Evolutionary conservation across 2,329 filamentous ascomycete species (phyloP), one percentile per base, ranked within the genome.

Genomic region (Lizonia empirigonia): DNA sequence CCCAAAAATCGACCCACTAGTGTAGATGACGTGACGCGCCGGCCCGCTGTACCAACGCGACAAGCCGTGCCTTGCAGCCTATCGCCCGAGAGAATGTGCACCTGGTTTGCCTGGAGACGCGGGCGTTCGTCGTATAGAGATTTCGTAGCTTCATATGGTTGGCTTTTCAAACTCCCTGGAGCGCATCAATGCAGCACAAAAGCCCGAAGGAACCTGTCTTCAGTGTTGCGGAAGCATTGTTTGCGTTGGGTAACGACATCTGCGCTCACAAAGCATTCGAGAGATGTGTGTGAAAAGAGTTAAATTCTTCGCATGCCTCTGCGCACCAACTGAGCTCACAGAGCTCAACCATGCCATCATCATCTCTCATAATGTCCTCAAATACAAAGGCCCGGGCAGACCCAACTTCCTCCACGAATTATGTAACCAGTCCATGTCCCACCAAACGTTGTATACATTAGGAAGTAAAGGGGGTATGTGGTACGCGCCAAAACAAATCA

Each of bases 11-110:
- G 37, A 44, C 38, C 37, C 42, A 12, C 42, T 52, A 52, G 49
- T 52, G 42, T 38, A 52, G 42, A 52, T 52, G 49, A 52, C 49
- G 49, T 52, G 49, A 38, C 49, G 42, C 37, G 49, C 37, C 49
- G 49, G 32, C 44, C 49, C 49, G 49, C 49, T 34, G 49, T 32
- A 9, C 33, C 16, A n/a, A 23, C 22, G 49, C 49, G 49, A 52
- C 42, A 52, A 44, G 32, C 49, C 49, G 49, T 46, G 41, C 49
- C 41, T 51, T 37, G 36, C 42, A 37, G 33, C 38, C 49, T 47
- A 42, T 52, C 49, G 49, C 36, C 49, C 49, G 49, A 52, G 7
- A 38, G 7, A 41, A 29, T 13, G 18, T 32, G 36, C 29, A 35
- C 10, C 27, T 35, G 22, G 30, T 32, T 33, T 41, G 41, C 32